Evolutionary conservation across 331 rosid genomes (phyloP), one percentile per base, ranked within the genome.

Genomic region (Quercus lobata): DNA sequence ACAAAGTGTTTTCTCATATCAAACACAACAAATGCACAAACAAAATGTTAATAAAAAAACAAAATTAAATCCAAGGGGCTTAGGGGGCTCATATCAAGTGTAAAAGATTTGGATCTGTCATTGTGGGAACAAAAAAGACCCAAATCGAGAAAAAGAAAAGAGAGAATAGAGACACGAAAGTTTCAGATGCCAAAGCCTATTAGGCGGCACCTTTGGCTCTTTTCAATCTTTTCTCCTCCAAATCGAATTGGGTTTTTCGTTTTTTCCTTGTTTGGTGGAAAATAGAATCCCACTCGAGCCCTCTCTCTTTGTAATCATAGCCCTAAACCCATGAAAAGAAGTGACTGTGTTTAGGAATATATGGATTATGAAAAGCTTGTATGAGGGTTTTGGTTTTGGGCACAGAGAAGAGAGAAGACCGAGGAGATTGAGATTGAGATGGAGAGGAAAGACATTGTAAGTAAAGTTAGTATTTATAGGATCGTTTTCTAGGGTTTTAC

Each of bases 261-360:
- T 17, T 12, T 63, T 17, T 6, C 5, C 4, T 10, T 21, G 8
- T 65, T 17, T 6, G 8, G 16, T 5, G 21, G n/a, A 32, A 30
- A 15, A 6, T 27, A 7, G 5, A 14, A 3, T 27, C 73, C 85
- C 82, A 85, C 89, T 85, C 85, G 16, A 85, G 86, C 79, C 81
- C 87, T 87, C 91, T 87, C 89, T 87, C 89, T 75, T 84, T 84
- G 4, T 82, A 85, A 87, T 87, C 91, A 87, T 77, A 10, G 89
- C 88, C 85, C 81, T 69, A 46, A 32, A 57, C 57, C 19, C 0
- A 54, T 11, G 25, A 5, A 32, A 19, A 10, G 0, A 3, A 49
- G 0, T 3, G 5, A 12, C 5, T 0, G 18, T 49, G 18, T 14
- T 49, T 49, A n/a, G n/a, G n/a, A n/a, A n/a, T n/a, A n/a, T n/a